phyloP scores from a whole-genome alignment of 140 eudicot genomes.

The Cichorium intybus region DNA sequence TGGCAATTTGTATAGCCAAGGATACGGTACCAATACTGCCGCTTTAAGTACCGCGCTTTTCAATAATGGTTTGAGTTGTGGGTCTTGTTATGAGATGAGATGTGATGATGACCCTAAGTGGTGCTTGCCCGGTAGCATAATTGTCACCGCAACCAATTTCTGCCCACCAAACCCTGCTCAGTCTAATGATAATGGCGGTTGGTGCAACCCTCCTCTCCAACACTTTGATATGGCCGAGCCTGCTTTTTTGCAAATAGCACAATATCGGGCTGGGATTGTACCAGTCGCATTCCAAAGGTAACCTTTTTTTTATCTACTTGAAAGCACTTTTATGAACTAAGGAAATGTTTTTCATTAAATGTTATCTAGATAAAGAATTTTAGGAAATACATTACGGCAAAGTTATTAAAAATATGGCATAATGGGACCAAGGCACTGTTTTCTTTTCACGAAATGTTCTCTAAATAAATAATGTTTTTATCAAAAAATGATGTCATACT shows the following conservation, averaged over 20 bases:
- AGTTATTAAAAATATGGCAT: no score
- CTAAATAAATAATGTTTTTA: no score
- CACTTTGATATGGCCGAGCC: slow-evolving; percentile 83
- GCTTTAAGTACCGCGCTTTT: slow-evolving; percentile 47
- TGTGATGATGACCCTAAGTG: slow-evolving; percentile 47
- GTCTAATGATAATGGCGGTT: slow-evolving; percentile 48
- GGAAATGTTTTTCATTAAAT: background rate
- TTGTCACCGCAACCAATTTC: slow-evolving; percentile 47
- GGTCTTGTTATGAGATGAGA: slow-evolving; percentile 46
- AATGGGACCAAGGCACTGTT: no score
- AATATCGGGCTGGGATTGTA: slow-evolving; percentile 55
- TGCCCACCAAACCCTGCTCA: slow-evolving; percentile 45
- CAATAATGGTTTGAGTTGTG: slow-evolving; percentile 44
- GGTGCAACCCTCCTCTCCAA: slow-evolving; percentile 84
- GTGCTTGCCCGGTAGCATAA: slow-evolving; percentile 49
- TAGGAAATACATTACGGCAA: background rate
- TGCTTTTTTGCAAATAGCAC: slow-evolving; percentile 62
- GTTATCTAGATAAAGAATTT: background rate
- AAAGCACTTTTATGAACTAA: background rate
- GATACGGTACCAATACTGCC: slow-evolving; percentile 45
- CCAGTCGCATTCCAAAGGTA: slow-evolving; percentile 54
- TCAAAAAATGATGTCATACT: no score
- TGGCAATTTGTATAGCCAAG: slow-evolving; percentile 49
- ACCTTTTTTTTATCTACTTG: background rate
- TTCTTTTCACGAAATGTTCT: no score